Evolutionary conservation across 208 protist genomes (phyloP).

Genomic region (Porcisia hertigi): DNA sequence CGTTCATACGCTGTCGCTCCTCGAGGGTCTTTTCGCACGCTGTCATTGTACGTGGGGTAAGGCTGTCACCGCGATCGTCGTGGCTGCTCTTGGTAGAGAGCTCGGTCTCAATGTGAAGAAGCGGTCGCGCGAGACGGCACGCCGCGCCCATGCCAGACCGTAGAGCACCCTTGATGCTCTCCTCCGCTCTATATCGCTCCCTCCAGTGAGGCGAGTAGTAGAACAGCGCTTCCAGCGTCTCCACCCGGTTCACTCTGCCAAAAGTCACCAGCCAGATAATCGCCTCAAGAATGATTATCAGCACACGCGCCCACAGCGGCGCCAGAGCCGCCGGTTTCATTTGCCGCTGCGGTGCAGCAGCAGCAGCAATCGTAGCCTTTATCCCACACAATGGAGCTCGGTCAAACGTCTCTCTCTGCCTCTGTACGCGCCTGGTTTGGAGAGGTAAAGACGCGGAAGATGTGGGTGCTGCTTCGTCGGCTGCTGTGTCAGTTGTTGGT

Average conservation of each 20-base stretch:
- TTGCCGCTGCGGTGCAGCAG: background rate
- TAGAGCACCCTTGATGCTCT: constrained; percentile 26
- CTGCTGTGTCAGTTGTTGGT: background rate
- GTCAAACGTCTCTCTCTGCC: background rate
- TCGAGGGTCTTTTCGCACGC: constrained; percentile 28
- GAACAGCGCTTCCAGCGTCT: constrained; percentile 13
- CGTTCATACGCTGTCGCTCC: constrained; percentile 30
- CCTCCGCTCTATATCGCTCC: constrained; percentile 24
- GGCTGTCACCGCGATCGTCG: constrained; percentile 1
- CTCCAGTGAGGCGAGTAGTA: constrained; percentile 29
- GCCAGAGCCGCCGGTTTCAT: background rate
- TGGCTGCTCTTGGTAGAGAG: constrained; percentile 25
- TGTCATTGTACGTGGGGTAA: constrained; percentile 30
- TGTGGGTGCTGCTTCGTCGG: background rate
- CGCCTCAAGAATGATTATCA: constrained; percentile 22
- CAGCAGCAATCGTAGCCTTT: background rate
- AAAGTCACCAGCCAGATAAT: constrained; percentile 34
- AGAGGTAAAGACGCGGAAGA: background rate
- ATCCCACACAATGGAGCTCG: background rate
- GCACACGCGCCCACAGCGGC: constrained; percentile 20
- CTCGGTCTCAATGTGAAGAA: constrained; percentile 55
- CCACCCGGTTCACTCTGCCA: constrained; percentile 31
- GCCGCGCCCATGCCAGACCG: constrained; percentile 31
- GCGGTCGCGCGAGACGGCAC: constrained; percentile 30
- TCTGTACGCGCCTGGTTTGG: background rate